A percentile compares a stretch with the other conserved stretches of the same genome.
These are phyloP conservation scores for Musa balbisiana DNA, from an alignment of 202 grass and related monocot species.

Conservation along the genomic window DNA sequence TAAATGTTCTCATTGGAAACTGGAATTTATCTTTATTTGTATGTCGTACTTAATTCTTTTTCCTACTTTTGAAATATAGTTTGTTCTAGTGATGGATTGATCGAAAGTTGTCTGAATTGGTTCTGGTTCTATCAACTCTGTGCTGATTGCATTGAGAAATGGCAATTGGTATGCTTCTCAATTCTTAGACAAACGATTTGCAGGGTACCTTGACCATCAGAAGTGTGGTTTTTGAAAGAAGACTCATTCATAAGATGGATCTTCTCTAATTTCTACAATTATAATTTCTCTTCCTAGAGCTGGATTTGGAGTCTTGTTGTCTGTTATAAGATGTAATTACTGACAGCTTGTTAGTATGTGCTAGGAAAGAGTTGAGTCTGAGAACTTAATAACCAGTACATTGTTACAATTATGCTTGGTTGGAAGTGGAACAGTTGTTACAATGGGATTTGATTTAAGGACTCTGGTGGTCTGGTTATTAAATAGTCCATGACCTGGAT, in stretches of 20 bases:
- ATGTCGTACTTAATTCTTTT: too few relatives aligned
- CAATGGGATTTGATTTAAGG: too few relatives aligned
- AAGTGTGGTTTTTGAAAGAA: neutral
- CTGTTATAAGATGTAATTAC: neutral
- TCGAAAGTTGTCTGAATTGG: too few relatives aligned
- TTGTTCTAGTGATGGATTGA: too few relatives aligned
- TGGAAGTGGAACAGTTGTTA: too few relatives aligned
- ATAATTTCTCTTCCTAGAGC: neutral
- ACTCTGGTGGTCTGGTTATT: too few relatives aligned
- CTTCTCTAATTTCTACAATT: neutral
- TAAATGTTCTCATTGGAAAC: constrained; percentile 12
- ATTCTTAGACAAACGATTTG: neutral
- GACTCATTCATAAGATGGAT: neutral
- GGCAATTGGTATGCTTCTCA: neutral
- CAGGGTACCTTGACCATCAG: neutral
- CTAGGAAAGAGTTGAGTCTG: too few relatives aligned
- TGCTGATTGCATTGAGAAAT: neutral
- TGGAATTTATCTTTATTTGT: neutral
- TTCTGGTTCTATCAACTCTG: too few relatives aligned
- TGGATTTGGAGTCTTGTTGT: neutral
- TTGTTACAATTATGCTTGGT: too few relatives aligned
- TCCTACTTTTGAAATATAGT: too few relatives aligned
- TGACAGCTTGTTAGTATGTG: neutral
- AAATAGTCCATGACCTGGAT: too few relatives aligned
- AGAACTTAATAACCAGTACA: too few relatives aligned